Evolutionary conservation across 345 rosid species (phyloP).

Genomic region (Chamaenerion angustifolium): DNA sequence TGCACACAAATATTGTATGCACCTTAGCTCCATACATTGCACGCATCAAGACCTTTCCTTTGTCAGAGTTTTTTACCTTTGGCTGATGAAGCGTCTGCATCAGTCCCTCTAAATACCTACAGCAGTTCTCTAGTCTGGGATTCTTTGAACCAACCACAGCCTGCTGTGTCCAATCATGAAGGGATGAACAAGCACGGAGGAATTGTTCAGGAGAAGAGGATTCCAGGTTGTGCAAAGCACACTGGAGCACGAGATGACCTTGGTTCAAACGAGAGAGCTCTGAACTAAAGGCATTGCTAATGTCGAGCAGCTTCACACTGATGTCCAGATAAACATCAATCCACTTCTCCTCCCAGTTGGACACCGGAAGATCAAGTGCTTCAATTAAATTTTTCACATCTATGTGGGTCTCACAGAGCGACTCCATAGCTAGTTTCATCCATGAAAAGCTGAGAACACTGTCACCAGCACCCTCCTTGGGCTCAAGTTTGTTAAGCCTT

Average conservation of each 20-base stretch:
- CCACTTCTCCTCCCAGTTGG: constrained; percentile 90
- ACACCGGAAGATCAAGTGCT: constrained; percentile 65
- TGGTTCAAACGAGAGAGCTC: constrained; percentile 62
- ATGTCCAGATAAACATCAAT: constrained; percentile 76
- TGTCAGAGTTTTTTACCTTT: constrained; percentile 75
- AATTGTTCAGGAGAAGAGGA: constrained; percentile 34
- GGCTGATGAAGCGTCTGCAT: constrained; percentile 46
- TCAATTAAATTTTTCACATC: constrained; percentile 55
- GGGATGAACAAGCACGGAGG: constrained; percentile 42
- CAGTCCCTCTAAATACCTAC: constrained; percentile 38
- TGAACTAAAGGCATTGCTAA: constrained; percentile 65
- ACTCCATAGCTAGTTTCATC: constrained; percentile 38
- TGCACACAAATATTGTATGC: constrained; percentile 56
- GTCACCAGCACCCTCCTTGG: constrained; percentile 16
- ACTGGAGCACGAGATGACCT: constrained; percentile 67
- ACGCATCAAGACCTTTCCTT: constrained; percentile 80
- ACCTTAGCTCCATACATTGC: constrained; percentile 87
- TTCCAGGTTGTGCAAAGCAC: constrained; percentile 42
- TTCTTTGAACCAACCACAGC: constrained; percentile 31
- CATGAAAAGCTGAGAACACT: constrained; percentile 1
- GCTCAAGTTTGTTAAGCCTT: constrained; percentile 49
- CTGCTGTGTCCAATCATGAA: constrained; percentile 70
- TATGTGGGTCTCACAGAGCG: constrained; percentile 57
- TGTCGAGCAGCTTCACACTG: constrained; percentile 72
- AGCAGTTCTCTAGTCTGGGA: constrained; percentile 49